These are phyloP conservation scores for Zizania latifolia DNA, from an alignment of 176 grass and related monocot species.

Conservation along the genomic window DNA sequence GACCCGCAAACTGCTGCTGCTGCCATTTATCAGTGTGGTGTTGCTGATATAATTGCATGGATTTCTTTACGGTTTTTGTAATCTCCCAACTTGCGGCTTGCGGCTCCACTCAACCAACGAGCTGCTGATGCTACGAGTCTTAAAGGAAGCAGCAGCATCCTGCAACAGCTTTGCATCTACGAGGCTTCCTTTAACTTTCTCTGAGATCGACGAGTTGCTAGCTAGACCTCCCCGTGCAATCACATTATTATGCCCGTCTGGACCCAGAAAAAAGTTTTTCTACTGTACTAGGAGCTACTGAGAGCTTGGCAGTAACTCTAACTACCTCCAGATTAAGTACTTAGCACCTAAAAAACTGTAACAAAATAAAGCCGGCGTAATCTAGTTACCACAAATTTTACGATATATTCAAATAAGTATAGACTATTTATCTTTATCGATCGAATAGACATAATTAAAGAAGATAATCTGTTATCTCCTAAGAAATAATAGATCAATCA, in stretches of 20 bases:
- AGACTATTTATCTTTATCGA: too few relatives aligned
- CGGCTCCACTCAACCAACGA: neutral
- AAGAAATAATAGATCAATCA: too few relatives aligned
- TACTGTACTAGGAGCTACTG: too few relatives aligned
- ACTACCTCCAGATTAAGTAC: too few relatives aligned
- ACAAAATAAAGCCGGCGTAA: too few relatives aligned
- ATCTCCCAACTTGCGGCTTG: constrained; percentile 19
- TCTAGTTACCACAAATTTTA: too few relatives aligned
- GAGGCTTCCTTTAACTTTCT: neutral
- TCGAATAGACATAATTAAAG: too few relatives aligned
- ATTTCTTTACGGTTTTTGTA: neutral
- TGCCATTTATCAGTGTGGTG: neutral
- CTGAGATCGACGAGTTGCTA: neutral
- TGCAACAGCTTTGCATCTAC: neutral
- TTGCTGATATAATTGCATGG: constrained; percentile 5
- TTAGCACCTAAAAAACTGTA: too few relatives aligned
- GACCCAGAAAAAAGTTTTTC: too few relatives aligned
- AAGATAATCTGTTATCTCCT: too few relatives aligned
- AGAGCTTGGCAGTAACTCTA: too few relatives aligned
- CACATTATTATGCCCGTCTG: neutral
- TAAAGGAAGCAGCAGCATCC: neutral
- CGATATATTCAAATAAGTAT: too few relatives aligned
- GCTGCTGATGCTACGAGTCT: neutral
- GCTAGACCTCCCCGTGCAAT: neutral
- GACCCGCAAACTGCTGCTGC: neutral